Evolutionary conservation across 352 stramenopile species (phyloP).

Genomic region (Pythium scleroteichum): DNA sequence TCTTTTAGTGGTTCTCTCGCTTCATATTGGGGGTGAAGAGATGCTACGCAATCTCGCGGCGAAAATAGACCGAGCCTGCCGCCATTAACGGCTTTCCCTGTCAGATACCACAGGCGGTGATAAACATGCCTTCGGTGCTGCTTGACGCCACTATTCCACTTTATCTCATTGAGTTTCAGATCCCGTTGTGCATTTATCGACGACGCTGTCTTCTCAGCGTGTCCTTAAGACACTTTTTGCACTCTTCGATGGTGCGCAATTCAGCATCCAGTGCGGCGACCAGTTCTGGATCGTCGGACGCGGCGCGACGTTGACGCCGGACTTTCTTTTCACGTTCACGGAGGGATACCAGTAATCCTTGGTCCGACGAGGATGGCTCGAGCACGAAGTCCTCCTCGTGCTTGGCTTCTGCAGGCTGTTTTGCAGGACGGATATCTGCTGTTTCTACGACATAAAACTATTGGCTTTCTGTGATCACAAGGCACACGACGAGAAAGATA

Average conservation of each 20-base stretch:
- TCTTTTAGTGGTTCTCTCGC: background rate
- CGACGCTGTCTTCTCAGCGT: slow-evolving; percentile 41
- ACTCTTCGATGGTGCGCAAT: slow-evolving; percentile 50
- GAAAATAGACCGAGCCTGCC: background rate
- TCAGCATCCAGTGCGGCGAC: slow-evolving; percentile 49
- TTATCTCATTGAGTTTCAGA: no score
- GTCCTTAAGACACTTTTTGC: slow-evolving; percentile 59
- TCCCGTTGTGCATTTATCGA: background rate
- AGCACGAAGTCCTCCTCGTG: slow-evolving; percentile 1
- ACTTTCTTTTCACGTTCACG: slow-evolving; percentile 59
- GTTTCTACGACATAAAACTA: slow-evolving; percentile 35
- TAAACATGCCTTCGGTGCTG: no score
- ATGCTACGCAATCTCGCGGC: background rate
- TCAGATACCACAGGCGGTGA: no score
- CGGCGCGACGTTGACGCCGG: slow-evolving; percentile 31
- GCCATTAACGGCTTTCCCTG: background rate
- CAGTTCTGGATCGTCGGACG: slow-evolving; percentile 24
- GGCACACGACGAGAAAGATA: background rate
- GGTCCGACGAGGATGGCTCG: slow-evolving; percentile 37
- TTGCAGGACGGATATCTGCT: slow-evolving; percentile 36
- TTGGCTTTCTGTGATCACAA: background rate
- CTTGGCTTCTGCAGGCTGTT: background rate
- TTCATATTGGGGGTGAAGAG: background rate
- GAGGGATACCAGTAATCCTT: slow-evolving; percentile 49
- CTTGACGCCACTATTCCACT: no score